A percentile compares a stretch with the other conserved stretches of the same genome.
These are phyloP conservation scores for Aphelidium insulamus DNA, from an alignment of 371 early-diverging fungal species.

Conservation along the genomic window DNA sequence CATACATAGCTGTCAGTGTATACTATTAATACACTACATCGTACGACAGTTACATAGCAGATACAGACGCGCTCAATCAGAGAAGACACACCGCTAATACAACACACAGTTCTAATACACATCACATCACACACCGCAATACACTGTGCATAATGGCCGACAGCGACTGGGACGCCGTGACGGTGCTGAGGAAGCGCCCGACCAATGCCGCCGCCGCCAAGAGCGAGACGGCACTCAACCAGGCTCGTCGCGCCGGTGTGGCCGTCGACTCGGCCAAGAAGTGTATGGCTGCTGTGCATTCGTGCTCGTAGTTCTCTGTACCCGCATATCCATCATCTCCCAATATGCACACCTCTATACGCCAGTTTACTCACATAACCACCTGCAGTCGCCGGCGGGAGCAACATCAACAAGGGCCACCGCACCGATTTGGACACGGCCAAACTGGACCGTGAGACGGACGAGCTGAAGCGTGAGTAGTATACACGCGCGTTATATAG, in stretches of 20 bases:
- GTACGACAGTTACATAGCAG: too few species aligned
- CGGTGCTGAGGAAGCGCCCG: conserved; percentile 53
- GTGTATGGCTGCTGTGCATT: conserved; percentile 7
- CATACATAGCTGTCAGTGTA: too few species aligned
- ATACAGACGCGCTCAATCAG: too few species aligned
- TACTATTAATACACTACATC: too few species aligned
- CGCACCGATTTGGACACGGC: conserved; percentile 51
- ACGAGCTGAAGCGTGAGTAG: conserved; percentile 12
- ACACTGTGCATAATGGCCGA: too few species aligned
- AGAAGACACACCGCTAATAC: too few species aligned
- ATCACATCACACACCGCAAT: too few species aligned
- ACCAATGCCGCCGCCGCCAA: conserved; percentile 37
- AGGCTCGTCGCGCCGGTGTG: conserved; percentile 54
- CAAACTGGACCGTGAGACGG: conserved; percentile 74
- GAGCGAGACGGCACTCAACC: conserved; percentile 41
- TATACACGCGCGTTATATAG: conserved; percentile 16
- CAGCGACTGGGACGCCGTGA: conserved; percentile 47
- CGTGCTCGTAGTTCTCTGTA: background rate
- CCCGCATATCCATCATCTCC: background rate
- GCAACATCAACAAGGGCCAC: conserved; percentile 36
- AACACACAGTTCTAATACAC: too few species aligned
- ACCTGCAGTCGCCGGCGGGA: conserved; percentile 6
- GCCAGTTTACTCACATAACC: background rate
- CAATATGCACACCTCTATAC: background rate
- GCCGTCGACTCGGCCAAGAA: conserved; percentile 47